Percentiles rank a stretch among this genome's conserved stretches.
phyloP scores from a whole-genome alignment of 345 rosid genomes.

The Sonneratia caseolaris region DNA sequence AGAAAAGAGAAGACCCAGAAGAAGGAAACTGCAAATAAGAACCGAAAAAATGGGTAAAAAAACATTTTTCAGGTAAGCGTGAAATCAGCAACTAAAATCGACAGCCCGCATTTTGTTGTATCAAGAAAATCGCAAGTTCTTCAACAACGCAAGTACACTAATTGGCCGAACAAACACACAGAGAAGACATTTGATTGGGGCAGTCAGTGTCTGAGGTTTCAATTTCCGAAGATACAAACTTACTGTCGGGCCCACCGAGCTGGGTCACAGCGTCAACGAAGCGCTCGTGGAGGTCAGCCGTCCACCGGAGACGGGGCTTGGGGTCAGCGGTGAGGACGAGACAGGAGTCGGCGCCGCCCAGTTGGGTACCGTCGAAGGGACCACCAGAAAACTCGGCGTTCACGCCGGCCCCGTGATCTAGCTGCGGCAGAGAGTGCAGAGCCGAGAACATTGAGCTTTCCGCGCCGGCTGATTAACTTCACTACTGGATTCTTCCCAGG shows the following conservation, averaged over 20 bases:
- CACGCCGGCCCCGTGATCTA: slow-evolving; percentile 28
- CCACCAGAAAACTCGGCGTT: slow-evolving; percentile 34
- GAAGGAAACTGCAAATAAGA: background rate
- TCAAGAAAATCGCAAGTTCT: background rate
- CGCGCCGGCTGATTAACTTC: background rate
- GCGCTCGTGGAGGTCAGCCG: slow-evolving; percentile 88
- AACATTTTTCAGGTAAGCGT: background rate
- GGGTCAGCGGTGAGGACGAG: slow-evolving; percentile 87
- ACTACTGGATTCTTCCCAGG: slow-evolving; percentile 1
- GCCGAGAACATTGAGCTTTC: slow-evolving; percentile 55
- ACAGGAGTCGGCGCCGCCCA: slow-evolving; percentile 57
- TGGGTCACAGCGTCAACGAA: slow-evolving; percentile 86
- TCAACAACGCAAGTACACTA: background rate
- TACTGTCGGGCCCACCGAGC: slow-evolving; percentile 96
- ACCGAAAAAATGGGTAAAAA: background rate
- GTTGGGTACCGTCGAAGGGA: slow-evolving; percentile 57
- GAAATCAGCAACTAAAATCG: background rate
- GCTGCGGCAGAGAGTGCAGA: slow-evolving; percentile 55
- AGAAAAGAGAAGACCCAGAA: too few relatives aligned
- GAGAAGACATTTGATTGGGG: background rate
- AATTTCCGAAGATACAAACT: slow-evolving; percentile 11
- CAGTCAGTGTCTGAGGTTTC: background rate
- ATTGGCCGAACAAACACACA: background rate
- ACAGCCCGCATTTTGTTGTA: background rate
- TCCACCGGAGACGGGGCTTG: slow-evolving; percentile 96